Evolutionary conservation across 2,329 filamentous ascomycete genomes (phyloP).

Genomic region (Davidsoniella virescens): DNA sequence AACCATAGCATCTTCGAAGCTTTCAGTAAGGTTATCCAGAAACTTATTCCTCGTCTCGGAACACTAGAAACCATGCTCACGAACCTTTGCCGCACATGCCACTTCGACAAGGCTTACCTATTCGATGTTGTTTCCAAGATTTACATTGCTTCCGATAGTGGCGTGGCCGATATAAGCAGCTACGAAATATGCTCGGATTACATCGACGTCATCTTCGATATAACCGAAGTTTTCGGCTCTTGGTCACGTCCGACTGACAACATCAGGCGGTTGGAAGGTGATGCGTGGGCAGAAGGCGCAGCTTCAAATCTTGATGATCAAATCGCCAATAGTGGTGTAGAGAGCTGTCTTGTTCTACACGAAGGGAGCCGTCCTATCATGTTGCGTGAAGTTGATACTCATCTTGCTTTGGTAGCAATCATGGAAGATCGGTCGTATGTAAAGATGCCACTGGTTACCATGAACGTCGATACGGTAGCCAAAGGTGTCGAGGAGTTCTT

Average conservation of each 20-base stretch:
- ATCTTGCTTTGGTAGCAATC: slow-evolving; percentile 67
- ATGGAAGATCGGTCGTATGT: slow-evolving; percentile 76
- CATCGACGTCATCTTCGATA: slow-evolving; percentile 94
- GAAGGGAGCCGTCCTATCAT: slow-evolving; percentile 49
- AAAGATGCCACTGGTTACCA: slow-evolving; percentile 70
- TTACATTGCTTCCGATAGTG: slow-evolving; percentile 91
- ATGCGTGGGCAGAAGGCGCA: slow-evolving; percentile 36
- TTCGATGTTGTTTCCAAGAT: slow-evolving; percentile 98
- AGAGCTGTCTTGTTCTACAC: slow-evolving; percentile 52
- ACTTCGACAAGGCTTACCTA: slow-evolving; percentile 94
- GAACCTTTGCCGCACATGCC: slow-evolving; percentile 80
- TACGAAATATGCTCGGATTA: slow-evolving; percentile 99
- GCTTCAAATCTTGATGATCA: slow-evolving; percentile 41
- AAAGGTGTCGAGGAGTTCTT: slow-evolving; percentile 68
- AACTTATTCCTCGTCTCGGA: slow-evolving; percentile 82
- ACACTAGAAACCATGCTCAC: slow-evolving; percentile 90
- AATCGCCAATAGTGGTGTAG: slow-evolving; percentile 47
- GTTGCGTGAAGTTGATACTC: slow-evolving; percentile 53
- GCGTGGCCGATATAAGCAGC: slow-evolving; percentile 82
- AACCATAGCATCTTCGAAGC: slow-evolving; percentile 98
- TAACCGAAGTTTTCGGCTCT: slow-evolving; percentile 81
- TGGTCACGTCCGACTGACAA: slow-evolving; percentile 46
- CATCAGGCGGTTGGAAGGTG: slow-evolving; percentile 38
- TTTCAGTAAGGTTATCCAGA: slow-evolving; percentile 96
- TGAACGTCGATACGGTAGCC: slow-evolving; percentile 73